Conservation (phyloP, 345 rosid species). For the Euphorbia tirucalli region DNA sequence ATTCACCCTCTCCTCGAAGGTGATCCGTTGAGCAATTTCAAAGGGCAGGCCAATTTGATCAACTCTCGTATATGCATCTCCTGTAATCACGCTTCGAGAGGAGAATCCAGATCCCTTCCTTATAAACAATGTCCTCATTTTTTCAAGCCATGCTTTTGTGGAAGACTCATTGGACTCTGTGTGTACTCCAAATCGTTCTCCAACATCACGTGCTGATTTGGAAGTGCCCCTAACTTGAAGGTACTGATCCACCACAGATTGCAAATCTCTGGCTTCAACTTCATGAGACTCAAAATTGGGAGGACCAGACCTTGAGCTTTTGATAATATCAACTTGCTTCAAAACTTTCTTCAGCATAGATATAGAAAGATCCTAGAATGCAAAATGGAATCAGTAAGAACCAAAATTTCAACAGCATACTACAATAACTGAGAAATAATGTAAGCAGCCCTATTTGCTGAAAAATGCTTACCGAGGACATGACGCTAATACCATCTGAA, state of each 20-base stretch:
- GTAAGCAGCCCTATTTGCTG: constrained; percentile 2
- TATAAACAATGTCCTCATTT: constrained; percentile 80
- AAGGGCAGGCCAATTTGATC: constrained; percentile 82
- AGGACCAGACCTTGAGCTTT: constrained; percentile 65
- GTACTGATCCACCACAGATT: constrained; percentile 64
- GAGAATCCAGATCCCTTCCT: constrained; percentile 94
- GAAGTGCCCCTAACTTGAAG: constrained; percentile 80
- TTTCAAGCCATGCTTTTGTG: constrained; percentile 89
- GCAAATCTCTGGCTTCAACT: constrained; percentile 73
- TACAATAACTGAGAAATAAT: constrained; percentile 4
- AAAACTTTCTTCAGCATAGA: constrained; percentile 77
- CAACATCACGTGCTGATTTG: constrained; percentile 60
- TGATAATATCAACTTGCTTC: constrained; percentile 63
- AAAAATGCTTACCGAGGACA: constrained; percentile 72
- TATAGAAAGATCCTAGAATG: constrained; percentile 71
- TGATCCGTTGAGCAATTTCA: constrained; percentile 83
- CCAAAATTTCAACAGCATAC: background rate
- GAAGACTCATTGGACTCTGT: constrained; percentile 56
- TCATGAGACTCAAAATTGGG: constrained; percentile 85
- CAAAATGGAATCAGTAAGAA: constrained; percentile 16
- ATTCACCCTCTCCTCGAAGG: constrained; percentile 85
- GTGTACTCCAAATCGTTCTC: constrained; percentile 50
- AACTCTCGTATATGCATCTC: constrained; percentile 75
- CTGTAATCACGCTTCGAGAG: constrained; percentile 95
- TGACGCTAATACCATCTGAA: constrained; percentile 75